Base-by-base conservation (phyloP, 2,329 filamentous ascomycete genomes). In the Exophiala mesophila region DNA sequence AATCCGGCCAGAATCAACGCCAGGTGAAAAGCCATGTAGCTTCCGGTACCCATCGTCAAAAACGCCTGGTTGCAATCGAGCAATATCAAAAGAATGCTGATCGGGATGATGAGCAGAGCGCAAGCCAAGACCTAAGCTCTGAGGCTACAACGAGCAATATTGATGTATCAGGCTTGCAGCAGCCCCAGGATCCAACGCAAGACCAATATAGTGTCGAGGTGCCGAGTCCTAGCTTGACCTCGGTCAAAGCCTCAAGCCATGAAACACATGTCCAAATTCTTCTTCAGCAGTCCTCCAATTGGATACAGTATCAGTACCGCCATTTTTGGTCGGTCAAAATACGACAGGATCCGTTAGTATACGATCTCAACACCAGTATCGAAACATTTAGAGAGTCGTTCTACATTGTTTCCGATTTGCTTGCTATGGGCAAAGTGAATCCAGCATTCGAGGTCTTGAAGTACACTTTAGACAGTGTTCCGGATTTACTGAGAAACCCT, bases 321-420 rank as follows among this genome's bases (percentile, higher is more conserved):
- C 33, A 17, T 10, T 31, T 33, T 5, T 49, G 45, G 45, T 45
- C 41, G 6, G 19, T 38, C 8, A 36, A 37, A 4, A 29, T 49
- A 5, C 20, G 21, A 16, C 20, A 32, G 9, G 23, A 41, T 20
- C 34, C 41, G 3, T 36, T 23, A 12, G 29, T 44, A 7, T 41
- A 44, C 15, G 45, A 48, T 23, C 24, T 37, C 15, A 28, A 44
- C 24, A 39, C 34, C 16, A 20, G 28, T 18, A 19, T 48, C 6
- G 45, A 48, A 21, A 28, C 41, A 10, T 39, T 48, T 13, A 30
- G 45, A 23, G 45, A 48, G 28, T 21, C 45, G 9, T 48, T 48
- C 15, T 48, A 41, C 33, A 19, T 48, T 30, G 40, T 44, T 10
- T 33, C 41, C 2, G 36, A 44, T 18, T 37, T 48, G 12, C 31